A percentile compares a stretch with the other conserved stretches of the same genome.
phyloP scores from a whole-genome alignment of 2,329 filamentous ascomycete genomes.

The Curvularia sp. region DNA sequence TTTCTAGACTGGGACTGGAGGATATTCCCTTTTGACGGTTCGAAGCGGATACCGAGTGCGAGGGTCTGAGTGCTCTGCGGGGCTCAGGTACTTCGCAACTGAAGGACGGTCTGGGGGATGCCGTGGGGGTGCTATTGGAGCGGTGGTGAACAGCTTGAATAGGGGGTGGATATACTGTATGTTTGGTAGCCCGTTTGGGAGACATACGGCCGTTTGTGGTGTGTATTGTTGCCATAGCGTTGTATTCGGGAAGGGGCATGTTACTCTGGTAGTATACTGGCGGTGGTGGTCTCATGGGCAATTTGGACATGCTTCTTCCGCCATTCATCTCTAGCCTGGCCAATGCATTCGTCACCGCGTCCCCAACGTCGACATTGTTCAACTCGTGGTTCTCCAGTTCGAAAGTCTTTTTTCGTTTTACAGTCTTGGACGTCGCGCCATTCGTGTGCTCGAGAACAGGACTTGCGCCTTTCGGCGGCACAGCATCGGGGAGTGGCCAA shows the following conservation, averaged over 20 bases:
- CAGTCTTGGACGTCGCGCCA: conserved; percentile 13
- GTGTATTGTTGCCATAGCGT: neutral
- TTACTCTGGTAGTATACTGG: conserved; percentile 8
- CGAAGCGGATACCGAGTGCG: neutral
- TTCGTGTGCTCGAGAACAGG: conserved; percentile 25
- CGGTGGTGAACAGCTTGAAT: conserved; percentile 6
- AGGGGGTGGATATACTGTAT: conserved; percentile 11
- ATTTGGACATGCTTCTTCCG: conserved; percentile 14
- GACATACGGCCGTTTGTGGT: conserved; percentile 1
- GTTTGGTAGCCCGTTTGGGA: conserved; percentile 6
- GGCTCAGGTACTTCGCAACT: neutral
- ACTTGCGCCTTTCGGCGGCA: conserved; percentile 20
- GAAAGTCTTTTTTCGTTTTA: conserved; percentile 17
- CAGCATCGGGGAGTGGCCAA: conserved; percentile 36
- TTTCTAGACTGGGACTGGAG: conserved; percentile 24
- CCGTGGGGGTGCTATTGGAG: conserved; percentile 4
- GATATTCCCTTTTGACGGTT: conserved; percentile 5
- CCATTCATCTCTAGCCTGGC: conserved; percentile 31
- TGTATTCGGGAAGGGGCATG: conserved; percentile 3
- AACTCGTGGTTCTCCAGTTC: conserved; percentile 28
- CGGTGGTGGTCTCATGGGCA: conserved; percentile 9
- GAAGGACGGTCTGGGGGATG: conserved; percentile 2
- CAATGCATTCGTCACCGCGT: conserved; percentile 30
- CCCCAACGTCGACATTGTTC: conserved; percentile 28
- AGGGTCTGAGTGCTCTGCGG: conserved; percentile 1